phyloP scores from a whole-genome alignment of 768 basidiomycete species.

The Tephrocybe rancida region DNA sequence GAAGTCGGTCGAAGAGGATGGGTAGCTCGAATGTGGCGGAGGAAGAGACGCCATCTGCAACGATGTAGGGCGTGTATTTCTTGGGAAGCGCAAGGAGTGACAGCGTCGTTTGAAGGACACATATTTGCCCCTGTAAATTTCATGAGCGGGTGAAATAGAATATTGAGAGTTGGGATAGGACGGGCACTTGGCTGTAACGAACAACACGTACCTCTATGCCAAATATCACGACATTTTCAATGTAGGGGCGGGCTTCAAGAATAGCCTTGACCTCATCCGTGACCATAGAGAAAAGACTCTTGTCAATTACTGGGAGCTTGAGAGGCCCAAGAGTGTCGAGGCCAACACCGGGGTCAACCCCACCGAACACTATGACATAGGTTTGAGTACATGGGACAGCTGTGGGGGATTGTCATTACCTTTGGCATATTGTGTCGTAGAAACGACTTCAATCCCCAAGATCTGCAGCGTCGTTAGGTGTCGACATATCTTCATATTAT shows the following conservation, averaged over 20 bases:
- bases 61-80: slow-evolving; percentile 55
- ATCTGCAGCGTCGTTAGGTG: slow-evolving; percentile 36
- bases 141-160: too few relatives aligned
- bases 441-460: slow-evolving; percentile 70
- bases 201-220: slow-evolving; percentile 76
- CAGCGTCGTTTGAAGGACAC: slow-evolving; percentile 82
- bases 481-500: background rate
- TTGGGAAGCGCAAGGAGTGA: slow-evolving; percentile 54
- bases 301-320: slow-evolving; percentile 63
- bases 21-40: slow-evolving; percentile 81
- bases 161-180: too few relatives aligned
- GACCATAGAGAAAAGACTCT: slow-evolving; percentile 86
- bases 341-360: slow-evolving; percentile 63
- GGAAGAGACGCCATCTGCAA: slow-evolving; percentile 86
- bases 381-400: background rate
- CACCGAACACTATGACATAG: slow-evolving; percentile 58
- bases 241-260: slow-evolving; percentile 45
- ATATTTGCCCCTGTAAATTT: slow-evolving; percentile 76
- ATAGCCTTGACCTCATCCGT: slow-evolving; percentile 62
- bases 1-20: slow-evolving; percentile 69
- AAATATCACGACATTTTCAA: slow-evolving; percentile 70
- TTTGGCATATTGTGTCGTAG: slow-evolving; percentile 83
- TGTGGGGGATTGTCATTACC: slow-evolving; percentile 41
- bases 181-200: too few relatives aligned
- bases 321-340: slow-evolving; percentile 54